Conservation (phyloP, 176 grass and related monocot species). For the Puya raimondii region DNA sequence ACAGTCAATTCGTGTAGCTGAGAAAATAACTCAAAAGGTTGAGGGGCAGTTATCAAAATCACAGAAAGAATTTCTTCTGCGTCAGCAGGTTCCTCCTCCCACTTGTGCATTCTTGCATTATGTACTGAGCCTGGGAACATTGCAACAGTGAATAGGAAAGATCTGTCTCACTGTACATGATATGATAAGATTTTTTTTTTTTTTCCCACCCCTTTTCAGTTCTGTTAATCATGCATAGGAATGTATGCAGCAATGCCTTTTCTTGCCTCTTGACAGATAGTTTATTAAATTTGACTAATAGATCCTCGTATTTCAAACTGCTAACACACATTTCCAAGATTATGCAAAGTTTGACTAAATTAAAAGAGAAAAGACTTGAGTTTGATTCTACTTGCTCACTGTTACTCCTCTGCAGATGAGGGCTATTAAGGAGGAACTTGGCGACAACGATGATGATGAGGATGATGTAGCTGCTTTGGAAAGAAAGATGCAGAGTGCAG, state of each 20-base stretch:
- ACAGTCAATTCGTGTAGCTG: conserved; percentile 96
- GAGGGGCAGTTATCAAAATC: conserved; percentile 93
- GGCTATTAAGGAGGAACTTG: conserved; percentile 97
- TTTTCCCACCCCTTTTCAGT: not conserved
- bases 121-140: not conserved
- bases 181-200: not conserved
- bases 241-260: not conserved
- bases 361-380: no score
- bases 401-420: conserved; percentile 51
- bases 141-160: not conserved
- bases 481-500: conserved; percentile 97
- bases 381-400: not conserved
- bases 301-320: not conserved
- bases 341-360: no score
- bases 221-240: not conserved
- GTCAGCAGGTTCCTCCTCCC: conserved; percentile 63
- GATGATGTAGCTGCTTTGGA: conserved; percentile 92
- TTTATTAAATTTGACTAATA: not conserved
- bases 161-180: not conserved
- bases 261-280: not conserved
- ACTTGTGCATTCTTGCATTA: not conserved
- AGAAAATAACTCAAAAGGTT: conserved; percentile 99
- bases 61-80: conserved; percentile 93
- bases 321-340: no score
- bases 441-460: conserved; percentile 93